Conservation (phyloP, 768 basidiomycete genomes). For the Leucocoprinus birnbaumii region DNA sequence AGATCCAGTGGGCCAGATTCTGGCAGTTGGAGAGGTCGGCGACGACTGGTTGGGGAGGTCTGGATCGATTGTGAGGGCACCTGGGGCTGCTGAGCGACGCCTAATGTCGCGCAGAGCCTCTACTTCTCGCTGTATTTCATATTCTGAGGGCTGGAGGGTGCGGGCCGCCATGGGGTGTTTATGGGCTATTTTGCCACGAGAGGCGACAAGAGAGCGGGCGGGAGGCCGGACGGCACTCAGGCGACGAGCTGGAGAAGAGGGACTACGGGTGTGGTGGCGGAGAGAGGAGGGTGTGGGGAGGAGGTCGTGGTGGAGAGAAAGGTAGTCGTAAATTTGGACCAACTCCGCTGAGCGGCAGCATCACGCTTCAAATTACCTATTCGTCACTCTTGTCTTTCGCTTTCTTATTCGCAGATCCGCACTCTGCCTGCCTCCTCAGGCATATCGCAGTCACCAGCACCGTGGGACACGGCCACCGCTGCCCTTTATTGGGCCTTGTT, state of each 20-base stretch:
- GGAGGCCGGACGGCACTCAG: too few species aligned
- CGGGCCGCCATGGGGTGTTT: slow-evolving; percentile 33
- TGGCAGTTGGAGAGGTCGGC: slow-evolving; percentile 52
- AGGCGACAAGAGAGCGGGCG: background rate
- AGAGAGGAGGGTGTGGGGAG: slow-evolving; percentile 5
- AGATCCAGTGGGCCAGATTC: slow-evolving; percentile 43
- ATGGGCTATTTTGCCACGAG: slow-evolving; percentile 2
- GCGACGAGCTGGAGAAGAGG: background rate
- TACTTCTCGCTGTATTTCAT: slow-evolving; percentile 85
- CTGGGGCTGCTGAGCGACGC: slow-evolving; percentile 81
- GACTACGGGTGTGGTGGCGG: background rate
- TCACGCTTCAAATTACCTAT: slow-evolving; percentile 10
- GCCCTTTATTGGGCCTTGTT: slow-evolving; percentile 2
- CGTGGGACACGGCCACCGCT: slow-evolving; percentile 7
- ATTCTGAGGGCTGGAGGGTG: slow-evolving; percentile 73
- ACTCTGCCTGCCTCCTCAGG: too few species aligned
- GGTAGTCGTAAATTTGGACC: slow-evolving; percentile 19
- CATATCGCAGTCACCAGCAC: slow-evolving; percentile 1
- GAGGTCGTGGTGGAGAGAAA: slow-evolving; percentile 14
- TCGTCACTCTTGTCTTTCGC: background rate
- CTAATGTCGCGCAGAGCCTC: slow-evolving; percentile 82
- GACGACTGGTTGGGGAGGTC: slow-evolving; percentile 81
- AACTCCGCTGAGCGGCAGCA: slow-evolving; percentile 21
- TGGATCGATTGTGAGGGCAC: slow-evolving; percentile 83
- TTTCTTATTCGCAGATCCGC: too few species aligned